Evolutionary conservation across 148 eudicot species (phyloP).

Genomic region (Amaranthus cruentus): DNA sequence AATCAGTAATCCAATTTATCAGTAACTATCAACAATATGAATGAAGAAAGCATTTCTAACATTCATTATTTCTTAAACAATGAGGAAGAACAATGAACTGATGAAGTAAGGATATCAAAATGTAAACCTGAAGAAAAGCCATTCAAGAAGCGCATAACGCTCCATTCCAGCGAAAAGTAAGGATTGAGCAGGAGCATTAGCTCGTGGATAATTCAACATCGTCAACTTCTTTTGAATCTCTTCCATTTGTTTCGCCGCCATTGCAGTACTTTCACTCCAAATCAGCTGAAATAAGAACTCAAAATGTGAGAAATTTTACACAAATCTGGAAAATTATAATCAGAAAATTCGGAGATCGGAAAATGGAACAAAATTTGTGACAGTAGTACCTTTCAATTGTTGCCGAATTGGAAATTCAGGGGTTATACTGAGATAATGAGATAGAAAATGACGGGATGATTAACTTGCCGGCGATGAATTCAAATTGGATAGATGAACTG

Average conservation of each 20-base stretch:
- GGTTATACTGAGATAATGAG: not conserved
- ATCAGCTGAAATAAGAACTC: too few species aligned
- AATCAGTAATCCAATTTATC: too few species aligned
- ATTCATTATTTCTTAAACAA: too few species aligned
- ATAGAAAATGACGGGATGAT: not conserved
- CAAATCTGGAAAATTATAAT: too few species aligned
- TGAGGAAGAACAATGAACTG: too few species aligned
- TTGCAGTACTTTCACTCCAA: slow-evolving; percentile 15
- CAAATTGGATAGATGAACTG: slow-evolving; percentile 1
- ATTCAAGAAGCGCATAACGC: slow-evolving; percentile 95
- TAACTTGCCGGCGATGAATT: not conserved
- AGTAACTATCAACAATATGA: too few species aligned
- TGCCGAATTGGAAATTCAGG: not conserved
- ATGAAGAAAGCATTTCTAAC: too few species aligned
- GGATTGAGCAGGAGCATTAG: slow-evolving; percentile 92
- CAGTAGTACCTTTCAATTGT: not conserved
- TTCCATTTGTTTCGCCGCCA: slow-evolving; percentile 98
- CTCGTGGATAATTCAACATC: slow-evolving; percentile 71
- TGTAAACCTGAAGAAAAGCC: slow-evolving; percentile 88
- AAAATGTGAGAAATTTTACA: too few species aligned
- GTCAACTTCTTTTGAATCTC: slow-evolving; percentile 82
- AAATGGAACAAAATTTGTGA: too few species aligned
- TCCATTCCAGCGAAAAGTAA: slow-evolving; percentile 98
- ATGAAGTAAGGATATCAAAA: not conserved
- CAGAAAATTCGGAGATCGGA: too few species aligned